phyloP scores from a whole-genome alignment of 2,329 filamentous ascomycete genomes.

The Exophiala xenobiotica region DNA sequence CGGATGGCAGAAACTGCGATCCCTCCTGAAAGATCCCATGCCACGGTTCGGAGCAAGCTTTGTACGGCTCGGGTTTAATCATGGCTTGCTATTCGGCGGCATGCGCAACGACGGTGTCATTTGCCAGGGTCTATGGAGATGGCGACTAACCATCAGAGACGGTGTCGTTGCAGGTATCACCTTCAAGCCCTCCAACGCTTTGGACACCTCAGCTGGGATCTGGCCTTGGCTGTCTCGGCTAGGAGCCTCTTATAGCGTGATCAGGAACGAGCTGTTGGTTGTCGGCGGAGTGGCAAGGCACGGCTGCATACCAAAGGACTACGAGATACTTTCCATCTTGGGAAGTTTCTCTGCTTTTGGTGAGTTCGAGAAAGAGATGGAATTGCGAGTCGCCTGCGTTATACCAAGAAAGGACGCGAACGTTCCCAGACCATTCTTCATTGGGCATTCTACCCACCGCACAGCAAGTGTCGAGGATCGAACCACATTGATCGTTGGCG shows the following conservation, averaged over 20 bases:
- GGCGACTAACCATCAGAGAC: constrained; percentile 54
- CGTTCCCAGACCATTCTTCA: constrained; percentile 63
- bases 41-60: constrained; percentile 60
- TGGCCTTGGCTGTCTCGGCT: constrained; percentile 44
- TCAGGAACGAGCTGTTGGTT: constrained; percentile 48
- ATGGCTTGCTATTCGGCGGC: constrained; percentile 70
- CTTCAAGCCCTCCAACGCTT: constrained; percentile 25
- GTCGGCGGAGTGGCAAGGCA: constrained; percentile 52
- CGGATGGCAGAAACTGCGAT: constrained; percentile 52
- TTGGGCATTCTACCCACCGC: constrained; percentile 62
- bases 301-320: constrained; percentile 41
- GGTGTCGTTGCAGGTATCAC: constrained; percentile 36
- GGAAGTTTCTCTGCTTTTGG: constrained; percentile 25
- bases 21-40: constrained; percentile 39
- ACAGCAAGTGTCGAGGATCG: constrained; percentile 40
- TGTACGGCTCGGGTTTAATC: constrained; percentile 39
- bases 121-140: constrained; percentile 62
- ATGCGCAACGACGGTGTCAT: constrained; percentile 65
- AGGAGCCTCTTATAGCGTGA: constrained; percentile 52
- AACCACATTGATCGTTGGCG: constrained; percentile 66
- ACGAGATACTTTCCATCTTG: constrained; percentile 54
- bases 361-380: constrained; percentile 28
- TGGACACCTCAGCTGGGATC: constrained; percentile 31
- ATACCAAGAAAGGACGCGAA: constrained; percentile 32
- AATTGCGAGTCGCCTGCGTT: constrained; percentile 33